A percentile compares a stretch with the other conserved stretches of the same genome.
Evolutionary conservation across 2,329 filamentous ascomycete genomes (phyloP).

Genomic region (Biscogniauxia marginata): DNA sequence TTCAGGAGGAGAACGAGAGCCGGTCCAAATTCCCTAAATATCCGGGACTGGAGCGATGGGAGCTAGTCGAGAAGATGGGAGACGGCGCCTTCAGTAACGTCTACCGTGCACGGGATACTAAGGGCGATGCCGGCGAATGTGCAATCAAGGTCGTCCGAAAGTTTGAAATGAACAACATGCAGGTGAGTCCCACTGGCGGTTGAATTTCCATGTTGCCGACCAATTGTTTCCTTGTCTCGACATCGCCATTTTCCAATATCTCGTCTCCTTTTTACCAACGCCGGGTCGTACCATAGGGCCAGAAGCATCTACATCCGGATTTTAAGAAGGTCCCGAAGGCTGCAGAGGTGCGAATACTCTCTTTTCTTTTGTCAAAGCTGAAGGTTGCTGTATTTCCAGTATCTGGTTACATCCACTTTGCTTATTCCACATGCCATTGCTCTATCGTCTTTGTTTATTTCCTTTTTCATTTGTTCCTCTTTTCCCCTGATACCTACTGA

Average conservation of each 20-base stretch:
- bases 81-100: conserved; percentile 99
- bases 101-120: conserved; percentile 78
- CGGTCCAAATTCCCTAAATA: conserved; percentile 84
- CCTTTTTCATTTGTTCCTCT: conserved; percentile 8
- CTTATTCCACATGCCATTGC: conserved; percentile 27
- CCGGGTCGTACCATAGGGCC: conserved; percentile 63
- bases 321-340: conserved; percentile 93
- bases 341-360: conserved; percentile 82
- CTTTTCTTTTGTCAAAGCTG: conserved; percentile 33
- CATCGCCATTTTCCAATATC: conserved; percentile 26
- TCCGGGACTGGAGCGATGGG: conserved; percentile 82
- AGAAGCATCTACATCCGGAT: conserved; percentile 91
- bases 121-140: conserved; percentile 72
- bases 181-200: conserved; percentile 67
- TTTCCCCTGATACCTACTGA: background rate
- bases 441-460: conserved; percentile 18
- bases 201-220: conserved; percentile 29
- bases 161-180: conserved; percentile 97
- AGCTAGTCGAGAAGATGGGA: conserved; percentile 93
- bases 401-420: conserved; percentile 23
- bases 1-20: conserved; percentile 87
- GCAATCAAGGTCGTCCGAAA: conserved; percentile 99
- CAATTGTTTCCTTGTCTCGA: conserved; percentile 32
- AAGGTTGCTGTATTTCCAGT: conserved; percentile 6
- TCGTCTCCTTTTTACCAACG: conserved; percentile 52